These are phyloP conservation scores for Ananas comosus DNA, from an alignment of 176 grass and related monocot genomes.

Conservation along the genomic window DNA sequence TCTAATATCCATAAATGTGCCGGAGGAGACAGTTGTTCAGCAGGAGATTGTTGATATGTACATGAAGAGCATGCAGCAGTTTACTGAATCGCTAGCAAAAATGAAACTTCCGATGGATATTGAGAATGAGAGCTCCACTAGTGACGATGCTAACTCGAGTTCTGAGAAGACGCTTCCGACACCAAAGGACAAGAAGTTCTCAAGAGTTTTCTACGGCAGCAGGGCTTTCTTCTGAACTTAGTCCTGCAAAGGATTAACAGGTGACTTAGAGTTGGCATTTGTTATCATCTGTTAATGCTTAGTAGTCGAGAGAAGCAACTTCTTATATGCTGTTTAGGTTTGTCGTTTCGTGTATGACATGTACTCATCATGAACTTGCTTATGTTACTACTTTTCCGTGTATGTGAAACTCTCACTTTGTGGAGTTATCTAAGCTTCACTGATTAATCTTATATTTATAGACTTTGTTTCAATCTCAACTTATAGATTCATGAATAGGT, in stretches of 20 bases:
- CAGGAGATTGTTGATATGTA: slow-evolving; percentile 92
- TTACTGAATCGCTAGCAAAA: slow-evolving; percentile 85
- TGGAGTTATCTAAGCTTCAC: not conserved
- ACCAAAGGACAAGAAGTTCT: not conserved
- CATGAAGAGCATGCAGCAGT: slow-evolving; percentile 98
- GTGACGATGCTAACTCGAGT: slow-evolving; percentile 1
- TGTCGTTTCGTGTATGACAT: not conserved
- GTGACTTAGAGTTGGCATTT: not conserved
- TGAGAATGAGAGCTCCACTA: slow-evolving; percentile 29
- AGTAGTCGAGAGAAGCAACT: not conserved
- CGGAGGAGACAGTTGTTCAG: slow-evolving; percentile 19
- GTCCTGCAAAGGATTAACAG: not conserved
- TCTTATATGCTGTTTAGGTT: not conserved
- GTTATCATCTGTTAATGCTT: not conserved
- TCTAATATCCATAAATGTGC: slow-evolving; percentile 50
- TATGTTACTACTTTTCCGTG: not conserved
- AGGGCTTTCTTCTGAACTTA: slow-evolving; percentile 14
- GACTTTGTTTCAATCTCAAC: too few relatives aligned
- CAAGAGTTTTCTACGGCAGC: slow-evolving; percentile 9
- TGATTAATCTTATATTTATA: too few relatives aligned
- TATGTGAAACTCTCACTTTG: not conserved
- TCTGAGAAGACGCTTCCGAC: not conserved
- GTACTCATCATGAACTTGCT: not conserved
- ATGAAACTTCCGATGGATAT: slow-evolving; percentile 88
- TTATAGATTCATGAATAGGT: too few relatives aligned